Conservation (phyloP, 2,329 filamentous ascomycete species). For the Colletotrichum endophyticum region DNA sequence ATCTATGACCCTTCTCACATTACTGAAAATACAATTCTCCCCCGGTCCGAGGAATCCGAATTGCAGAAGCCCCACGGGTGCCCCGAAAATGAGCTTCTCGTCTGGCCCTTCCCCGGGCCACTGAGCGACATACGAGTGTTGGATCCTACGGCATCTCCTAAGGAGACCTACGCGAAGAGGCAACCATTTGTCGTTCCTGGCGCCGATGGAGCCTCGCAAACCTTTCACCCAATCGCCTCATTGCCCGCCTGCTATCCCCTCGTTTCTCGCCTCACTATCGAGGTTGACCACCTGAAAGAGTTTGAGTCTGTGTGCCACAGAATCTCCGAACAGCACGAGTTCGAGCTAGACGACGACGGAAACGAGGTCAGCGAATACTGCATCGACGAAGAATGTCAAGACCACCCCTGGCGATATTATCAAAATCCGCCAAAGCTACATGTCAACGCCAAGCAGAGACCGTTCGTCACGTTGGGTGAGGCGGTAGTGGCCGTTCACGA, state of each 20-base stretch:
- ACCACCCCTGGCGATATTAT: neutral
- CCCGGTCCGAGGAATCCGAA: neutral
- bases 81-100: neutral
- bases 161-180: neutral
- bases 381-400: neutral
- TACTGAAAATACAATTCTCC: neutral
- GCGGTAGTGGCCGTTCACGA: neutral
- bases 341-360: neutral
- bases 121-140: neutral
- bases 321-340: neutral
- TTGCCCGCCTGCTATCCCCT: neutral
- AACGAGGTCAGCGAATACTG: neutral
- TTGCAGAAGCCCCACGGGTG: neutral
- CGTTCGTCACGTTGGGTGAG: neutral
- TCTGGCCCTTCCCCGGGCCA: neutral
- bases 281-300: neutral
- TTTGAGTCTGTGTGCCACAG: neutral
- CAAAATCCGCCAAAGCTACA: neutral
- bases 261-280: neutral
- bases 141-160: neutral
- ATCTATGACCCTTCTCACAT: neutral
- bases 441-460: neutral
- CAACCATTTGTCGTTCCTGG: neutral
- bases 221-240: neutral
- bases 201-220: neutral